Evolutionary conservation across 2,329 filamentous ascomycete species (phyloP), one percentile per base, ranked within the genome.

Genomic region (Aquanectria penicillioides): DNA sequence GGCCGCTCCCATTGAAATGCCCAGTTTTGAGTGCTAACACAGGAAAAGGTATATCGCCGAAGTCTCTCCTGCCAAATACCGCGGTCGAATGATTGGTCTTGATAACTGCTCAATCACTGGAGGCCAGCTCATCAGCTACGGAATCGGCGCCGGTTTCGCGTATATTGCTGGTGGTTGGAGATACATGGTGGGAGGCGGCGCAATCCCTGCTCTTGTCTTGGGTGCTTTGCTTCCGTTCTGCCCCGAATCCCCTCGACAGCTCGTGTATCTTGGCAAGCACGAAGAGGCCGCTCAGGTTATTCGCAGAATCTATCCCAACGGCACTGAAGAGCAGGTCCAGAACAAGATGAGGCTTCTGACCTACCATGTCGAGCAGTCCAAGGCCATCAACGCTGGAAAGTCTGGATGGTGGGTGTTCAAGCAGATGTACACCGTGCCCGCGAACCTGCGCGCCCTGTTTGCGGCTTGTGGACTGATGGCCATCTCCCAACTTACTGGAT

Each of bases 381-480:
- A 78, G 23, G 63, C 71, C 7, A 68, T 78, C 9, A 76, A 74
- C 51, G 73, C 75, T 10, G 75, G 74, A n/a, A 79, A 78, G 57
- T 76, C 74, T 17, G 63, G 69, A 4, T 78, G 77, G 69, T 78
- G 73, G 63, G 73, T 78, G 9, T 67, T 80, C 54, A 81, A 80
- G 67, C 77, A 81, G 63, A 76, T 84, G 20, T 79, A 83, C 54
- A 71, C 73, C 11, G 70, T 76, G 12, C 76, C 78, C 1, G 65
- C 71, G n/a, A 82, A 81, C 54, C 73, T 80, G 41, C 75, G 81
- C 10, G 79, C 80, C 11, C 69, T 82, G 12, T 67, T 81, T 33
- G 71, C 74, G 36, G 81, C 79, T 3, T 83, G 81, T 52, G 77
- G 79, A n/a, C 66, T 83, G n/a, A 83, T 83, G 80, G 81, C 79